Conservation (phyloP, 2,329 filamentous ascomycete genomes). For the Trichoderma harzianum region DNA sequence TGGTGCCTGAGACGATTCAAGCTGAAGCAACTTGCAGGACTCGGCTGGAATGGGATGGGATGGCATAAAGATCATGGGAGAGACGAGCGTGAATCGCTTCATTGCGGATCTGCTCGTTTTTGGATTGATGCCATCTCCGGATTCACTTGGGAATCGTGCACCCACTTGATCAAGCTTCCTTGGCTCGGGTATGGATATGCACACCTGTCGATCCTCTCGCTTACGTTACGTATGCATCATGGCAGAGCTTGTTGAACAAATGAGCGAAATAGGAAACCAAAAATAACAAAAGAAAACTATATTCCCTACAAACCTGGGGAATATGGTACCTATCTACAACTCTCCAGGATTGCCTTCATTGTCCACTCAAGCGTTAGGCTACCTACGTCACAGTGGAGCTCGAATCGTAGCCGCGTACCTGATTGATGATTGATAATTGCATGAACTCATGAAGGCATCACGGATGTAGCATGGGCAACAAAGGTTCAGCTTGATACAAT, state of each 20-base stretch:
- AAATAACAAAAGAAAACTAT: background rate
- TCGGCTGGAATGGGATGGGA: background rate
- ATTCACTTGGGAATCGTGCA: background rate
- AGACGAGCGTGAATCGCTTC: background rate
- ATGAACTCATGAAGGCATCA: background rate
- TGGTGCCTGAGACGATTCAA: background rate
- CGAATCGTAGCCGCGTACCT: background rate
- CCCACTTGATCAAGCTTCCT: background rate
- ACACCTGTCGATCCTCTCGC: background rate
- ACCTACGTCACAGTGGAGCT: constrained; percentile 4
- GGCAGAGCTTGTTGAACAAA: background rate
- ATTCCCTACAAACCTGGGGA: background rate
- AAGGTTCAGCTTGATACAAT: background rate
- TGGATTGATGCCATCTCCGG: background rate
- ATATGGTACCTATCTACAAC: background rate
- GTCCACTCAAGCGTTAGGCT: background rate
- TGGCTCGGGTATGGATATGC: background rate
- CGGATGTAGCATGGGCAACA: background rate
- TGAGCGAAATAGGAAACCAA: background rate
- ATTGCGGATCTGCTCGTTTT: background rate
- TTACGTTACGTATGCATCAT: constrained; percentile 7
- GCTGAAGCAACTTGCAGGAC: background rate
- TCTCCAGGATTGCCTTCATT: background rate
- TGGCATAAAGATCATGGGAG: background rate
- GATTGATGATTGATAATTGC: background rate